Evolutionary conservation across 371 early-diverging fungal species (phyloP).

Genomic region (Syncephalis plumigaleata): DNA sequence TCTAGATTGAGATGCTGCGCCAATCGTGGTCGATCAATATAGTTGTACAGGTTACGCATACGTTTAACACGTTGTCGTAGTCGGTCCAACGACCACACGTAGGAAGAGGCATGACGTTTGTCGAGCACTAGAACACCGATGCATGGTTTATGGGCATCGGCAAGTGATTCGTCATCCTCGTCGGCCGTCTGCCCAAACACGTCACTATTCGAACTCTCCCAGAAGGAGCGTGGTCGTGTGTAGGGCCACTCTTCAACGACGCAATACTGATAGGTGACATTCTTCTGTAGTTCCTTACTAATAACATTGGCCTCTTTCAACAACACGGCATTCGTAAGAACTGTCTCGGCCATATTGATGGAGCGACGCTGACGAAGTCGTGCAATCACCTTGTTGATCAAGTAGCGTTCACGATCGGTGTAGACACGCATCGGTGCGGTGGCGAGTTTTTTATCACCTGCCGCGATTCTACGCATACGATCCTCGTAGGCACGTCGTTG

Average conservation of each 20-base stretch:
- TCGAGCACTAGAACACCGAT: slow-evolving; percentile 57
- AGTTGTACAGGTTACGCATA: slow-evolving; percentile 64
- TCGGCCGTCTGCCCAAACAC: slow-evolving; percentile 28
- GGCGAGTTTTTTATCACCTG: not conserved
- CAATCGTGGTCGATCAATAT: slow-evolving; percentile 49
- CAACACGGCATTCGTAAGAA: slow-evolving; percentile 45
- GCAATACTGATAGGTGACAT: slow-evolving; percentile 65
- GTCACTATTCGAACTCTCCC: slow-evolving; percentile 29
- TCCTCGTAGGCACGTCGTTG: slow-evolving; percentile 26
- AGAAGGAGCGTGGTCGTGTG: slow-evolving; percentile 31
- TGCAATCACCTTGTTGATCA: slow-evolving; percentile 25
- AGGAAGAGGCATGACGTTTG: slow-evolving; percentile 42
- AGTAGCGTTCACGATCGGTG: slow-evolving; percentile 21
- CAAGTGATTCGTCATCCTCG: slow-evolving; percentile 29
- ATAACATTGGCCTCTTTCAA: slow-evolving; percentile 82
- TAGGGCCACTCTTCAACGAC: slow-evolving; percentile 38
- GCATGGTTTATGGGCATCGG: slow-evolving; percentile 29
- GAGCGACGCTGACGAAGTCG: slow-evolving; percentile 43
- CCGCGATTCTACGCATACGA: slow-evolving; percentile 23
- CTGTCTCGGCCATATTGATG: slow-evolving; percentile 53
- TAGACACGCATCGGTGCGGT: slow-evolving; percentile 11
- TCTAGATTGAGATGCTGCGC: slow-evolving; percentile 55
- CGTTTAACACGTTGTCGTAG: slow-evolving; percentile 45
- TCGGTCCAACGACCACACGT: slow-evolving; percentile 55
- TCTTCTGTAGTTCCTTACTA: slow-evolving; percentile 53